Base-by-base conservation (phyloP, 176 grass and related monocot species). In the Lolium multiflorum region DNA sequence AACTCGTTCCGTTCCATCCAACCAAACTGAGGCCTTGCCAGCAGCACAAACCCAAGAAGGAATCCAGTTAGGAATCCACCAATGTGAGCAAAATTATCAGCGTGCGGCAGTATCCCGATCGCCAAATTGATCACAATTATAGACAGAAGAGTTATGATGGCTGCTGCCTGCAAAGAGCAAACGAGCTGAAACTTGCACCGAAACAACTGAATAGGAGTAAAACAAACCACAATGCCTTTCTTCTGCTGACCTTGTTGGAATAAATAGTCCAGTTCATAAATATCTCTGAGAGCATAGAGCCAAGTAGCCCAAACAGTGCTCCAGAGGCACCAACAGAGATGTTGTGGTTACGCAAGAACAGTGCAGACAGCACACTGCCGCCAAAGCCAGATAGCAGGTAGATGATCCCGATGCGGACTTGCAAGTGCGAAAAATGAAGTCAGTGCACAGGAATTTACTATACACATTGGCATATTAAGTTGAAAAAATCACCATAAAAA, bases 261-360 rank as follows among this genome's bases (percentile, higher is more conserved):
- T 99, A 99, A 43, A 91, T 96, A n/a, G 90, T 91, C 97, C 97
- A 99, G 84, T 96, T 96, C 88, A 91, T 99, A 77, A 99, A 39
- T 55, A 99, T 94, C 52, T 99, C 97, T 14, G 97, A 99, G 80
- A 98, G 94, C 97, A 99, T 96, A 54, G 94, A 91, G 64, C 97
- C 97, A 54, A 99, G 87, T 9, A 99, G 80, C 46, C 97, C 97
- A 92, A 99, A 99, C 58, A 99, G 85, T 84, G 97, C 97, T 72
- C 94, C 97, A 83, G 97, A 98, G 12, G 94, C 97, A 71, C 97
- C 92, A 37, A 96, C 90, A 10, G 97, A 94, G 41, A 94, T 92
- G 52, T 78, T 91, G 71, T 89, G 88, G 69, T 16, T 86, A 24
- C 21, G 70, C 54, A 96, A 87, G 68, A 96, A 93, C 12, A 98